A percentile compares a stretch with the other conserved stretches of the same genome.
phyloP scores from a whole-genome alignment of 805 yeast genomes.

The Spathaspora arborariae region DNA sequence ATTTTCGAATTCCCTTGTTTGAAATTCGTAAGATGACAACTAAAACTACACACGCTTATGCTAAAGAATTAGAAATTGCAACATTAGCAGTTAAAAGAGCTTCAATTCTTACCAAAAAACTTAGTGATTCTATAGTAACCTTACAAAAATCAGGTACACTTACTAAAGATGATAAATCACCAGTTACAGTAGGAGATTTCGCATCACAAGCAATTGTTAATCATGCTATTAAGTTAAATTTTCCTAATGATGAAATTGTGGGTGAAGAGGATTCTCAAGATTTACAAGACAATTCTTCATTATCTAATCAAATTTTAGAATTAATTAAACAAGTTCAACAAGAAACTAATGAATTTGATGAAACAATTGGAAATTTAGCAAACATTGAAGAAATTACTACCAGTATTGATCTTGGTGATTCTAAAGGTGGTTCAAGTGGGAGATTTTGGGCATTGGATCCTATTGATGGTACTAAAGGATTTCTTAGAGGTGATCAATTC shows the following conservation, averaged over 20 bases:
- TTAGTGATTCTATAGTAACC: conserved; percentile 52
- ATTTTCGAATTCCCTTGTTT: background rate
- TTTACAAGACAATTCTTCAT: conserved; percentile 40
- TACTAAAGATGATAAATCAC: conserved; percentile 84
- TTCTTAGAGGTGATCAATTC: conserved; percentile 91
- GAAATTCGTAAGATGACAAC: conserved; percentile 4
- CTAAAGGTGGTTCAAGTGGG: conserved; percentile 72
- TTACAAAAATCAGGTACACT: conserved; percentile 52
- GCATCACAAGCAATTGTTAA: conserved; percentile 94
- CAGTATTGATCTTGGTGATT: conserved; percentile 76
- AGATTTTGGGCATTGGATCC: conserved; percentile 98
- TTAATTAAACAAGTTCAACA: conserved; percentile 55
- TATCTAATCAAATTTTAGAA: conserved; percentile 54
- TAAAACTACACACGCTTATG: conserved; percentile 37
- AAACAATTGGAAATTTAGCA: conserved; percentile 39
- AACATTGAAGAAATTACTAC: conserved; percentile 50
- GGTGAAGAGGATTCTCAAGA: conserved; percentile 90
- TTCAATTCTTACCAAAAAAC: conserved; percentile 63
- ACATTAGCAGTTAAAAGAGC: conserved; percentile 90
- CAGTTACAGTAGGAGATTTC: conserved; percentile 95
- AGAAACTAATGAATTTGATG: conserved; percentile 29
- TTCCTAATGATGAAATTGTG: conserved; percentile 82
- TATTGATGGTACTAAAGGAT: conserved; percentile 96
- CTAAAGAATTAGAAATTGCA: conserved; percentile 73
- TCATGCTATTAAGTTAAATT: conserved; percentile 71